Base-by-base conservation (phyloP, 2,329 filamentous ascomycete genomes). In the Diplodia mutila region DNA sequence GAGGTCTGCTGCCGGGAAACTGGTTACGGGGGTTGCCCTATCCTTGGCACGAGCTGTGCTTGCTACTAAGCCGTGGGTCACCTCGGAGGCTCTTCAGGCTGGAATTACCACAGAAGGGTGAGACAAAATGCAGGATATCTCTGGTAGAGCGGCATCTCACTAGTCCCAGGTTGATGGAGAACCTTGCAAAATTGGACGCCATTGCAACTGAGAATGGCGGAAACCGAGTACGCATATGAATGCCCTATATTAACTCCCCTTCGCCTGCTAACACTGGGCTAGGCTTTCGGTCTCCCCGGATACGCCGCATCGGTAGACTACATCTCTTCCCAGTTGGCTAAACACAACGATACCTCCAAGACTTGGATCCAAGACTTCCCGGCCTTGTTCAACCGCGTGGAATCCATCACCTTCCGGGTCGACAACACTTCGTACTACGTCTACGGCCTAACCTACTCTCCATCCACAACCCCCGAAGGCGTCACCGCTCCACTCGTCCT, bases 231-330 rank as follows among this genome's bases (percentile, higher is more conserved):
- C 5, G 51, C n/a, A 16, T 6, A 7, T 23, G n/a, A 6, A 7
- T 7, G 4, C 29, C n/a, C 8, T 39, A 23, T 8, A 18, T 12
- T 18, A 23, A 8, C n/a, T 6, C 32, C 6, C 9, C 25, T 7
- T 14, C n/a, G 34, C n/a, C 32, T 6, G 21, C 53, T 55, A 55
- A 55, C 29, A 14, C 53, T 6, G 4, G 32, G 1, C 29, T 32
- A 55, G 53, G 53, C 53, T 29, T 88, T 87, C 68, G 87, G 87
- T 16, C 78, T 85, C 11, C 85, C 86, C 1, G 87, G 87, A 16
- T 89, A 84, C 79, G 81, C 83, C 61, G 86, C 85, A 1, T 88
- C 86, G 0, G 76, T 85, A 21, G 85, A 89, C 71, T 89, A 85
- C 72, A 77, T 89, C 67, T 78, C 86, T 5, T 82, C 83, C 65